These are phyloP conservation scores for Globisporangium mamillatum DNA, from an alignment of 352 stramenopile genomes.

Conservation along the genomic window DNA sequence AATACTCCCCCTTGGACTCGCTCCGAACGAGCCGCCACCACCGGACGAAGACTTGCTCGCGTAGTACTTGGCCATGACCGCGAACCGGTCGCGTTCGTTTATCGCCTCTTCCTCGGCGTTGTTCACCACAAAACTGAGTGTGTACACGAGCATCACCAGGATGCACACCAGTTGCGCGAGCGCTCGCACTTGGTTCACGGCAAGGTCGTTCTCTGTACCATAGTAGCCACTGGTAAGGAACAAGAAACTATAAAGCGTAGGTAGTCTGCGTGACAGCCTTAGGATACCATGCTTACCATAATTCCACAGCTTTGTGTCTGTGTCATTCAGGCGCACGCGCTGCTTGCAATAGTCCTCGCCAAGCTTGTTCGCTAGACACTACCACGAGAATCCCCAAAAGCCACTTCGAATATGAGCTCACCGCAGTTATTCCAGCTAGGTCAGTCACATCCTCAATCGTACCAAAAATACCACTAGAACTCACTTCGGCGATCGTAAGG, in stretches of 20 bases:
- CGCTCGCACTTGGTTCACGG: slow-evolving; percentile 54
- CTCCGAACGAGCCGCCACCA: slow-evolving; percentile 2
- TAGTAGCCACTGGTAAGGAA: background rate
- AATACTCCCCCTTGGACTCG: background rate
- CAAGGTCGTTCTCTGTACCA: slow-evolving; percentile 37
- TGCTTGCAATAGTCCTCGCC: slow-evolving; percentile 54
- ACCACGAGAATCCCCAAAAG: background rate
- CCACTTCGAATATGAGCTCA: slow-evolving; percentile 7
- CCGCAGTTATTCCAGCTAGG: background rate
- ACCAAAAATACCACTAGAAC: background rate
- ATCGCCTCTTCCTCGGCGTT: slow-evolving; percentile 34
- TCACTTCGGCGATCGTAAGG: slow-evolving; percentile 37
- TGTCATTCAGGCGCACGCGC: slow-evolving; percentile 40
- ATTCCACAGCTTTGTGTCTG: slow-evolving; percentile 52
- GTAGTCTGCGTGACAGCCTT: background rate
- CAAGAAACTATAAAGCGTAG: background rate
- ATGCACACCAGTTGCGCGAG: slow-evolving; percentile 56
- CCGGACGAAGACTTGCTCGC: background rate
- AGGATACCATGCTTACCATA: slow-evolving; percentile 33
- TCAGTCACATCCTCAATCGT: too few species aligned
- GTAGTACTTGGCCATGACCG: slow-evolving; percentile 20
- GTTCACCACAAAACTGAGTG: slow-evolving; percentile 56
- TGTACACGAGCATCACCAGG: slow-evolving; percentile 50
- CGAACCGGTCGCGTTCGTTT: slow-evolving; percentile 19
- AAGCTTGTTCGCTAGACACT: slow-evolving; percentile 42